Conservation (phyloP, 306 rosid species). For the Quercus bicolor region DNA sequence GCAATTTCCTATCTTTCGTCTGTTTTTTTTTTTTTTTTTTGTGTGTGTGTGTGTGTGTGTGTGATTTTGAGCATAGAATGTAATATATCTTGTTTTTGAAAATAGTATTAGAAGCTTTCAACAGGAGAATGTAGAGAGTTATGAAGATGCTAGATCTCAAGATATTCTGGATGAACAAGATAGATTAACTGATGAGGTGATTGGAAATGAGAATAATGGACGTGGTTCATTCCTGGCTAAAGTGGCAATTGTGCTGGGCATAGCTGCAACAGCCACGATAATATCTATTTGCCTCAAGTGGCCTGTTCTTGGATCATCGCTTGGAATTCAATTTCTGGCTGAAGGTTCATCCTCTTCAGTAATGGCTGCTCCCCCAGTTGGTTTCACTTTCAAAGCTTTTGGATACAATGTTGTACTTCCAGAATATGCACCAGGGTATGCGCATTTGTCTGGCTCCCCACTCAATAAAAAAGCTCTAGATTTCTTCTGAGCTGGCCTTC, state of each 20-base stretch:
- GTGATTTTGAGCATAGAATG: constrained; percentile 1
- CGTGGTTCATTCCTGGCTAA: constrained; percentile 37
- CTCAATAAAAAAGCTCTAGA: neutral
- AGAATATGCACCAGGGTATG: constrained; percentile 63
- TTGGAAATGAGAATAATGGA: constrained; percentile 12
- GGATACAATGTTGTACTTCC: constrained; percentile 48
- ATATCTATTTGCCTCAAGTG: constrained; percentile 36
- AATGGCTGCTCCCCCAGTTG: constrained; percentile 29
- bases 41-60: too few species aligned
- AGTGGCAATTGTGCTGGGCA: constrained; percentile 47
- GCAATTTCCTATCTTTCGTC: neutral
- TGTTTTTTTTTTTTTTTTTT: neutral
- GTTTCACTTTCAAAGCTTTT: constrained; percentile 48
- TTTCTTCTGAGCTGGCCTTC: neutral
- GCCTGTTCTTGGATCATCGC: constrained; percentile 38
- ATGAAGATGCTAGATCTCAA: constrained; percentile 23
- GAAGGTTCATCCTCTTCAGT: constrained; percentile 47
- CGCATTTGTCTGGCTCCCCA: neutral
- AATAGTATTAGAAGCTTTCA: constrained; percentile 45
- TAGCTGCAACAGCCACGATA: constrained; percentile 46
- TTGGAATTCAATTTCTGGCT: constrained; percentile 39
- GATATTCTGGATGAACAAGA: constrained; percentile 23
- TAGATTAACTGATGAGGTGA: constrained; percentile 18
- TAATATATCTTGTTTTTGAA: neutral
- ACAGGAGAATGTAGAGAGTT: constrained; percentile 30